Percentiles rank a stretch among this genome's conserved stretches.
Evolutionary conservation across 495 filamentous ascomycete genomes (phyloP).

Genomic region (Hypoxylon crocopeplum): DNA sequence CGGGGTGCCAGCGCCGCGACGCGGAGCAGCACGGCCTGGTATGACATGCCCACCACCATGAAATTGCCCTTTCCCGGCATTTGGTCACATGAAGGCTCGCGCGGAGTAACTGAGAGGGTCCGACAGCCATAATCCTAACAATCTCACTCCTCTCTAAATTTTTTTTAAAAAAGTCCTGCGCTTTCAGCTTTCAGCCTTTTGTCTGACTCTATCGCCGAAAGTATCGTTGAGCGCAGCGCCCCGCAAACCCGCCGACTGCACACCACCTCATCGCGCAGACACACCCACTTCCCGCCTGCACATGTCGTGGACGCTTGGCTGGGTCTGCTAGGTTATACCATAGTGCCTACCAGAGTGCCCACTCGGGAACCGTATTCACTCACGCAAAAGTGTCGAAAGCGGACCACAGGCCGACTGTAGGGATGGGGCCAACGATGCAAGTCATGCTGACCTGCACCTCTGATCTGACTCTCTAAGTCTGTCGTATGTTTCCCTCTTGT

Average conservation of each 20-base stretch:
- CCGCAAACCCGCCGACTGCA: conserved; percentile 4
- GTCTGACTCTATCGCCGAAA: not conserved
- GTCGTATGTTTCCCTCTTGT: conserved; percentile 26
- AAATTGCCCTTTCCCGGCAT: conserved; percentile 19
- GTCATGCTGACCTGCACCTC: conserved; percentile 29
- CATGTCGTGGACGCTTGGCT: conserved; percentile 17
- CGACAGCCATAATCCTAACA: not conserved
- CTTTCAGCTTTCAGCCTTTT: conserved; percentile 3
- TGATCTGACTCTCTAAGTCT: conserved; percentile 18
- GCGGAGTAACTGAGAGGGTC: not conserved
- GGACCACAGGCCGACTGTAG: conserved; percentile 1
- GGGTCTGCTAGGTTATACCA: conserved; percentile 6
- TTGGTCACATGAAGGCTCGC: conserved; percentile 1
- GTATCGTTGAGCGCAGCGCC: not conserved
- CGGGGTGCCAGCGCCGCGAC: conserved; percentile 11
- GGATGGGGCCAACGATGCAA: conserved; percentile 24
- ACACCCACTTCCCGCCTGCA: conserved; percentile 6
- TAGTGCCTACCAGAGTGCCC: not conserved
- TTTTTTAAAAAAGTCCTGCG: not conserved
- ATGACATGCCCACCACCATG: conserved; percentile 15
- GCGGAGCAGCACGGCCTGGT: conserved; percentile 17
- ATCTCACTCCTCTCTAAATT: not conserved
- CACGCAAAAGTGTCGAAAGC: conserved; percentile 5
- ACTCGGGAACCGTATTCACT: conserved; percentile 29
- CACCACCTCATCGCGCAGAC: conserved; percentile 10